Evolutionary conservation across 352 stramenopile species (phyloP).

Genomic region (Phytophthora pluvialis): DNA sequence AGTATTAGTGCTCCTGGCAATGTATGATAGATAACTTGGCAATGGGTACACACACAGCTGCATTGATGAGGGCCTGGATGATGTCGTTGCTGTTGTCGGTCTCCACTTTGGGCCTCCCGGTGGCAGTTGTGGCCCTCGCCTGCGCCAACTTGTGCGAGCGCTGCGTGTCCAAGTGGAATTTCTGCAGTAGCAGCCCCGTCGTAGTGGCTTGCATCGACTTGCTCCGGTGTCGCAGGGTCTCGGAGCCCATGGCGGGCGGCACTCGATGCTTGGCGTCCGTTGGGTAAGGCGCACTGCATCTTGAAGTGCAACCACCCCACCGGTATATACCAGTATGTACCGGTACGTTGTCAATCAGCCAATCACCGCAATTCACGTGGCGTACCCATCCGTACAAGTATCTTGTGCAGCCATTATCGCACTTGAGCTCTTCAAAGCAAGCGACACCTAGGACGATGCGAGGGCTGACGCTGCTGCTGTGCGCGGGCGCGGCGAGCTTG

Average conservation of each 20-base stretch:
- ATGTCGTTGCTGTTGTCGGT: slow-evolving; percentile 6
- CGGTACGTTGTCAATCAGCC: slow-evolving; percentile 8
- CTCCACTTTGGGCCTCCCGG: neutral
- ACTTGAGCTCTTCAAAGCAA: slow-evolving; percentile 16
- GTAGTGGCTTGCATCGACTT: slow-evolving; percentile 11
- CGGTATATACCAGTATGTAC: neutral
- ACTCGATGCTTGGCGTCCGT: too few relatives aligned
- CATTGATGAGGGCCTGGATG: slow-evolving; percentile 35
- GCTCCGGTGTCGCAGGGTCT: slow-evolving; percentile 29
- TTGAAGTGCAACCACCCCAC: slow-evolving; percentile 20
- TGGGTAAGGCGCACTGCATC: too few relatives aligned
- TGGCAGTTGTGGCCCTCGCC: slow-evolving; percentile 1
- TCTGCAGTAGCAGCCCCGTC: slow-evolving; percentile 29
- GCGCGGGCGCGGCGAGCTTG: slow-evolving; percentile 42
- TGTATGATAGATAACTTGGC: neutral
- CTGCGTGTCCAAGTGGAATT: slow-evolving; percentile 19
- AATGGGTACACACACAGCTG: slow-evolving; percentile 22
- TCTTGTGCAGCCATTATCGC: slow-evolving; percentile 18
- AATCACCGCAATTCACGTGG: slow-evolving; percentile 39
- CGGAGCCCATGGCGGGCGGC: slow-evolving; percentile 12
- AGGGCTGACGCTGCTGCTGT: slow-evolving; percentile 29
- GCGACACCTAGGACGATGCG: slow-evolving; percentile 11
- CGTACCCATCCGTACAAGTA: slow-evolving; percentile 10
- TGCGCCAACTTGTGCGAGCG: slow-evolving; percentile 7
- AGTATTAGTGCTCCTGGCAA: neutral